Evolutionary conservation across 208 protist species (phyloP).

Genomic region (Leishmania tropica): DNA sequence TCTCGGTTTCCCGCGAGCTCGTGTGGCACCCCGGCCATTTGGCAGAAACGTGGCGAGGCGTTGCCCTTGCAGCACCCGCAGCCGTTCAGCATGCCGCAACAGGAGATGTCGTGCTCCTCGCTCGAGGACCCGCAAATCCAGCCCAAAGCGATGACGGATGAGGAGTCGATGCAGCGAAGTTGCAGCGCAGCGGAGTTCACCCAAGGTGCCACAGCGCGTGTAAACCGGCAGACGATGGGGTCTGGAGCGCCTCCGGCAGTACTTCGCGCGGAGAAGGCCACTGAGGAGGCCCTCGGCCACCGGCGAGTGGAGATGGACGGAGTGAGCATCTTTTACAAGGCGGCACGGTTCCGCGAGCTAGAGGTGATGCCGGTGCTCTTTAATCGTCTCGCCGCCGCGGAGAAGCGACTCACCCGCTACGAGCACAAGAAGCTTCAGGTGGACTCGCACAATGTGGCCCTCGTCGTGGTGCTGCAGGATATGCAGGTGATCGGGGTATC

Average conservation of each 20-base stretch:
- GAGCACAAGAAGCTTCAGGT: constrained; percentile 73
- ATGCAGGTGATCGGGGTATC: constrained; percentile 27
- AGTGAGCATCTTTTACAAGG: constrained; percentile 75
- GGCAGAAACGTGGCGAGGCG: neutral
- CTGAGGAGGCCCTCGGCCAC: constrained; percentile 4
- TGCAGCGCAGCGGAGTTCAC: neutral
- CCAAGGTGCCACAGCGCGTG: neutral
- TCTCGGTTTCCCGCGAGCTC: neutral
- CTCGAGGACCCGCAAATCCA: neutral
- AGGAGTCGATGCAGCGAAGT: neutral
- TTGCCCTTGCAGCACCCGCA: neutral
- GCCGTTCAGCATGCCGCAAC: neutral
- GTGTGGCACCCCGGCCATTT: neutral
- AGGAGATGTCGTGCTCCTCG: neutral
- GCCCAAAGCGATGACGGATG: neutral
- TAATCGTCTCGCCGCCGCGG: constrained; percentile 67
- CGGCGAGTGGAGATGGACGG: constrained; percentile 84
- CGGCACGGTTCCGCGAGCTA: constrained; percentile 58
- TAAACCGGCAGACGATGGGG: neutral
- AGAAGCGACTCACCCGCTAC: constrained; percentile 50
- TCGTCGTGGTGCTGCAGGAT: constrained; percentile 78
- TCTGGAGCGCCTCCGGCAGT: neutral
- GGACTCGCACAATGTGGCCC: constrained; percentile 84
- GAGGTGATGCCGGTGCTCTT: constrained; percentile 70
- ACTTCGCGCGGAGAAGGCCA: neutral